These are phyloP conservation scores for Silene vulgaris DNA, from an alignment of 179 eudicot genomes.

Conservation along the genomic window DNA sequence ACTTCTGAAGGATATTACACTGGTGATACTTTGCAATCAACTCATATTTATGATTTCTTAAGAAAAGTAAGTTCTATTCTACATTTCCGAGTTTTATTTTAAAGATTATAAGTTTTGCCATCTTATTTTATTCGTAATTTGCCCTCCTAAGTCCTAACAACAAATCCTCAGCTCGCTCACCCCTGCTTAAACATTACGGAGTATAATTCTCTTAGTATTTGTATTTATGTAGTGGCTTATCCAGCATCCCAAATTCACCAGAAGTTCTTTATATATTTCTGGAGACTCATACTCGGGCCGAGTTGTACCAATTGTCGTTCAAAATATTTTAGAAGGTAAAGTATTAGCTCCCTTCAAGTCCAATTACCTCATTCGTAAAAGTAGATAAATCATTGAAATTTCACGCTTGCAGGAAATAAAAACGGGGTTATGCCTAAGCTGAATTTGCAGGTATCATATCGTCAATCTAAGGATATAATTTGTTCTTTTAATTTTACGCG, in stretches of 20 bases:
- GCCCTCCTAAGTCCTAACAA: too few relatives aligned
- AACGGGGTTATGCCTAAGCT: not conserved
- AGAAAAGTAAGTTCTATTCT: constrained; percentile 18
- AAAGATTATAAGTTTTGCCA: too few relatives aligned
- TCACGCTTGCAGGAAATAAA: not conserved
- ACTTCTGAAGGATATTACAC: constrained; percentile 19
- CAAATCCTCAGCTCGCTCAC: too few relatives aligned
- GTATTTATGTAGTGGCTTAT: constrained; percentile 24
- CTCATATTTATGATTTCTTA: constrained; percentile 22
- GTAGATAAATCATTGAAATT: not conserved
- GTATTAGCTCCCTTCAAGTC: not conserved
- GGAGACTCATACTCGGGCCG: constrained; percentile 27
- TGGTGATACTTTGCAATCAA: constrained; percentile 14
- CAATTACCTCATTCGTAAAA: too few relatives aligned
- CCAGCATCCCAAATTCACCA: constrained; percentile 21
- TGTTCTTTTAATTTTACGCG: too few relatives aligned
- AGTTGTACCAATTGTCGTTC: constrained; percentile 18
- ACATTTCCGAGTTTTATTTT: too few relatives aligned
- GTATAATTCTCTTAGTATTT: not conserved
- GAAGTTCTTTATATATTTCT: constrained; percentile 15
- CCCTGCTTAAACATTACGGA: too few relatives aligned
- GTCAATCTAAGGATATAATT: not conserved
- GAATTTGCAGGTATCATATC: constrained; percentile 3
- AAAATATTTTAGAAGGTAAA: constrained; percentile 23
- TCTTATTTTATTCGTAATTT: too few relatives aligned